Evolutionary conservation across 768 basidiomycete species (phyloP), one percentile per base, ranked within the genome.

Genomic region (Aureoboletus auriporus): DNA sequence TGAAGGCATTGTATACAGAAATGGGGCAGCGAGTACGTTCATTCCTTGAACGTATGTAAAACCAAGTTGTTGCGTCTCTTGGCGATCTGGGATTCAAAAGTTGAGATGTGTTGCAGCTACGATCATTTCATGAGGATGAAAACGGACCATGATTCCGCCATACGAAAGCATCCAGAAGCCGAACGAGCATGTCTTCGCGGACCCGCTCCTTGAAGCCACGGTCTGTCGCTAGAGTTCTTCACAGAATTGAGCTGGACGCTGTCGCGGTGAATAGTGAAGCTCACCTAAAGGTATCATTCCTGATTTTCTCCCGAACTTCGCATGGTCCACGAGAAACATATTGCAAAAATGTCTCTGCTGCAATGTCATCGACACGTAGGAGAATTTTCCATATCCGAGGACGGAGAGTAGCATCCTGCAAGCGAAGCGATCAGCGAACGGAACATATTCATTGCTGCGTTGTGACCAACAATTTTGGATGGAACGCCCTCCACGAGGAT

Each of bases 41-140:
- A 96, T 97, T 28, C 96, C 96, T 69, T 99, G 95, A 8, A 99
- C 94, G 60, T 98, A 99, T 28, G 90, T 93, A 68, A 97, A 96
- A 8, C 82, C 89, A 36, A 91, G 77, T 49, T 83, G 83, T n/a
- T 87, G 80, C 1, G 73, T 74, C 59, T 90, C 87, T 67, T 86
- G 84, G 54, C 82, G 75, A 59, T 92, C 89, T 92, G 55, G 8
- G 51, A 33, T 42, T 26, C 23, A 26, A 46, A 16, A 27, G 16
- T 29, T 27, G 13, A 39, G 46, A 13, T 23, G 26, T 29, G 31
- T 29, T 40, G 14, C 27, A 29, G 12, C 27, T 16, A 30, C 16
- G 8, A 16, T 39, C 20, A 30, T n/a, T 28, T 35, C 26, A 23
- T 23, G 20, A 23, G 26, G 31, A 27, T 29, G 30, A 35, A 17